Percentiles rank a stretch among this genome's conserved stretches.
Conservation (phyloP, 495 filamentous ascomycete genomes). For the Articulospora tetracladia region DNA sequence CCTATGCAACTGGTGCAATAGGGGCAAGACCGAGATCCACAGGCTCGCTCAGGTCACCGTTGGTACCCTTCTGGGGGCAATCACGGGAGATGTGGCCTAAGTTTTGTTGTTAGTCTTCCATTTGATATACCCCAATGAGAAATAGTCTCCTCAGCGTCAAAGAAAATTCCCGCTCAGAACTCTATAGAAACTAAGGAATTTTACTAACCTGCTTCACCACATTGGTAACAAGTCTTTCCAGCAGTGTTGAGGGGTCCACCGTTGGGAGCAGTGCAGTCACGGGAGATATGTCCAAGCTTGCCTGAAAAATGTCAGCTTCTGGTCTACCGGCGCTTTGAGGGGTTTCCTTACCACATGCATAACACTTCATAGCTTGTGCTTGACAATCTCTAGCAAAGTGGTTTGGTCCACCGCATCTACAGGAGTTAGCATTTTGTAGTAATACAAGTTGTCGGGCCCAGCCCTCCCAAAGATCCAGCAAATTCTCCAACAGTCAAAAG, state of each 20-base stretch:
- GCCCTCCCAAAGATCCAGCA: too few species aligned
- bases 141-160: too few species aligned
- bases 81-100: constrained; percentile 57
- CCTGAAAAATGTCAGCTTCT: not conserved
- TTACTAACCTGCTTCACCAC: constrained; percentile 69
- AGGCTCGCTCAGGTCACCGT: constrained; percentile 40
- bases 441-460: not conserved
- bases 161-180: too few species aligned
- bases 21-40: constrained; percentile 25
- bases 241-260: constrained; percentile 92
- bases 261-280: constrained; percentile 96
- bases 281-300: constrained; percentile 80
- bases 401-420: constrained; percentile 87
- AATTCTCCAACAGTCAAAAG: not conserved
- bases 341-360: constrained; percentile 72
- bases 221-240: constrained; percentile 98
- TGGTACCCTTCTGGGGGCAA: constrained; percentile 37
- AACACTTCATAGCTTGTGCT: constrained; percentile 99
- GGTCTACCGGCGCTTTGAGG: not conserved
- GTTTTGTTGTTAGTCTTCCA: not conserved
- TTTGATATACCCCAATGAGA: not conserved
- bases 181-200: too few species aligned
- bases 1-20: constrained; percentile 54
- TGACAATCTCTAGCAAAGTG: constrained; percentile 98
- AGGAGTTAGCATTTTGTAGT: not conserved